Conservation (phyloP, 139 green algal species). For the Closterium sp. region DNA sequence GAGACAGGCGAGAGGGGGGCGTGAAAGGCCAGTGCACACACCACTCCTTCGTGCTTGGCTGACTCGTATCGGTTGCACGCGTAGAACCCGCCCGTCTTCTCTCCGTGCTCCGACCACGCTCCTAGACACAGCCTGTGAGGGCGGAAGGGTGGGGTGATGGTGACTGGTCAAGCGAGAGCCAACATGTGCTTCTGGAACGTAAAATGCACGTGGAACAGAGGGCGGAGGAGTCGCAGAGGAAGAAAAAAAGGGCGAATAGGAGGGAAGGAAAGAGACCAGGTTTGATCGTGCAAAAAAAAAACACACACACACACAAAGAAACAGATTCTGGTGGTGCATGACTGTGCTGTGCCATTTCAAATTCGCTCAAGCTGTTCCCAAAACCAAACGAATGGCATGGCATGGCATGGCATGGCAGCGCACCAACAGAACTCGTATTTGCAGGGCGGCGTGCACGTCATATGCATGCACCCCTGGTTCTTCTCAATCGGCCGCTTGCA, state of each 20-base stretch:
- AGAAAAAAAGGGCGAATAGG: no score
- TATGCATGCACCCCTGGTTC: conserved; percentile 87
- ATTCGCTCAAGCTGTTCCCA: no score
- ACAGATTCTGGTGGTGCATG: no score
- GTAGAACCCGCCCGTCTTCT: conserved; percentile 95
- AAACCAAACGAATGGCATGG: no score
- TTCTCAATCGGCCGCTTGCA: conserved; percentile 84
- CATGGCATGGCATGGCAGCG: no score
- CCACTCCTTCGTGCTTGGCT: conserved; percentile 69
- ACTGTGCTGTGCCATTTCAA: no score
- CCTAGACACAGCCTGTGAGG: conserved; percentile 63
- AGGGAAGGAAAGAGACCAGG: no score
- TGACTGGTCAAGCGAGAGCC: neutral
- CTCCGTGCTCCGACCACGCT: conserved; percentile 88
- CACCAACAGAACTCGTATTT: conserved; percentile 67
- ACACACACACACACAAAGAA: neutral
- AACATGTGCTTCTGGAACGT: no score
- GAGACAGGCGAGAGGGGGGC: no score
- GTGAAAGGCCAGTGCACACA: neutral
- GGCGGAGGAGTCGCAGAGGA: neutral
- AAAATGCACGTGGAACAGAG: no score
- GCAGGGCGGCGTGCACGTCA: conserved; percentile 77
- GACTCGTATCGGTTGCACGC: conserved; percentile 90
- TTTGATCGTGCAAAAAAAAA: neutral
- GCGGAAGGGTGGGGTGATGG: no score